Conservation (phyloP, 1,284 basidiomycete genomes). For the Trichosporon sp. region DNA sequence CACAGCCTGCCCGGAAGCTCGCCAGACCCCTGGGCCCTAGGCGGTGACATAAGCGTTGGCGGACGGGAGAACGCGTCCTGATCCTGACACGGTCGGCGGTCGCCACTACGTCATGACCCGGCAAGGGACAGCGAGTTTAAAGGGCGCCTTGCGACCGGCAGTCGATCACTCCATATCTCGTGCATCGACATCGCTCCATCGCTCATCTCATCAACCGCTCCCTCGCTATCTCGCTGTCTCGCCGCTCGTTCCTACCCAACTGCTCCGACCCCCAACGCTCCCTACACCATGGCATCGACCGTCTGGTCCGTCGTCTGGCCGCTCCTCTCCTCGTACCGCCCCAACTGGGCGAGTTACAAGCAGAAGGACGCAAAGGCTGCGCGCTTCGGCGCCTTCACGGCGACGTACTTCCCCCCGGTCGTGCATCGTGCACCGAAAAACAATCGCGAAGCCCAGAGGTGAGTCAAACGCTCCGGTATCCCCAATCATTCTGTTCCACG, state of each 20-base stretch:
- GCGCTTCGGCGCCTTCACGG: conserved; percentile 45
- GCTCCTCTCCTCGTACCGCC: not conserved
- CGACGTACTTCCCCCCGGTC: conserved; percentile 37
- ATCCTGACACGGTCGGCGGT: not conserved
- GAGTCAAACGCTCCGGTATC: conserved; percentile 19
- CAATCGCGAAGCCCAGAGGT: conserved; percentile 46
- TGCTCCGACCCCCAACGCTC: not conserved
- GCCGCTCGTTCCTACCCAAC: not conserved
- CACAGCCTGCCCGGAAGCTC: not conserved
- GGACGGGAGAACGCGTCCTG: not conserved
- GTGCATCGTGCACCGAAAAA: conserved; percentile 32
- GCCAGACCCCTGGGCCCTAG: not conserved
- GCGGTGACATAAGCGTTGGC: not conserved
- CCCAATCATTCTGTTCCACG: not conserved
- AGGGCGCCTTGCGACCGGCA: not conserved
- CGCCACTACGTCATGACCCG: not conserved
- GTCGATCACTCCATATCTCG: not conserved
- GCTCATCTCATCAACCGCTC: too few species aligned
- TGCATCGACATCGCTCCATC: not conserved
- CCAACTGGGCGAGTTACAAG: not conserved
- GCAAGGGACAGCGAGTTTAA: not conserved
- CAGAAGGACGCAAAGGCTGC: not conserved
- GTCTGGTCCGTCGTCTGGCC: conserved; percentile 1
- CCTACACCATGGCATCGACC: not conserved
- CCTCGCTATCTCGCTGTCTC: not conserved